phyloP scores from a whole-genome alignment of 495 filamentous ascomycete species.

The Aspergillus steynii region DNA sequence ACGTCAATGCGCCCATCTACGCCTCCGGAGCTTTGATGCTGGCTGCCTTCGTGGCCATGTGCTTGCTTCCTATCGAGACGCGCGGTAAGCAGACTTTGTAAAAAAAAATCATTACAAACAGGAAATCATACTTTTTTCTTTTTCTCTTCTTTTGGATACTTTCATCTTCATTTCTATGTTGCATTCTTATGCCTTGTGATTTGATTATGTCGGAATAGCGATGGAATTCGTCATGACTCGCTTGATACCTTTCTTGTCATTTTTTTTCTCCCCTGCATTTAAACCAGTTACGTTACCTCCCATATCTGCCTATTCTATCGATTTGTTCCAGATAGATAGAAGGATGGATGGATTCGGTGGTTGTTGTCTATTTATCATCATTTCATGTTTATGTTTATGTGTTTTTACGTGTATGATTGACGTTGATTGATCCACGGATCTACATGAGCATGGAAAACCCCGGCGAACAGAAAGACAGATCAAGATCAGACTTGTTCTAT shows the following conservation, averaged over 20 bases:
- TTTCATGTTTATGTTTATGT: neutral
- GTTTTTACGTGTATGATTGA: neutral
- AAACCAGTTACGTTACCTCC: neutral
- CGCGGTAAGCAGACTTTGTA: constrained; percentile 50
- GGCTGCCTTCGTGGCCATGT: constrained; percentile 53
- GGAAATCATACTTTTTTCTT: neutral
- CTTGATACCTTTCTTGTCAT: neutral
- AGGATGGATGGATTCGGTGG: neutral
- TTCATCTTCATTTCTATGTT: neutral
- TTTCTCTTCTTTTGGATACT: neutral
- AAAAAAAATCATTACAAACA: neutral
- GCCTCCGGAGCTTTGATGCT: constrained; percentile 53
- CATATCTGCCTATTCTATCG: neutral
- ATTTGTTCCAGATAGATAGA: neutral
- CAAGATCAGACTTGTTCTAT: too few species aligned
- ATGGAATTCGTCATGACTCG: neutral
- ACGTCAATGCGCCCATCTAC: constrained; percentile 53
- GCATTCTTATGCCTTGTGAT: neutral
- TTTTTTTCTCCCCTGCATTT: neutral
- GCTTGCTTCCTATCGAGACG: constrained; percentile 54
- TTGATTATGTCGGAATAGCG: neutral
- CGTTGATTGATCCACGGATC: neutral
- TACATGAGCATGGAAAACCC: neutral
- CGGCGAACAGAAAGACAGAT: neutral
- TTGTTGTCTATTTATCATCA: neutral